Evolutionary conservation across 768 basidiomycete genomes (phyloP).

Genomic region (Scleroderma bovista): DNA sequence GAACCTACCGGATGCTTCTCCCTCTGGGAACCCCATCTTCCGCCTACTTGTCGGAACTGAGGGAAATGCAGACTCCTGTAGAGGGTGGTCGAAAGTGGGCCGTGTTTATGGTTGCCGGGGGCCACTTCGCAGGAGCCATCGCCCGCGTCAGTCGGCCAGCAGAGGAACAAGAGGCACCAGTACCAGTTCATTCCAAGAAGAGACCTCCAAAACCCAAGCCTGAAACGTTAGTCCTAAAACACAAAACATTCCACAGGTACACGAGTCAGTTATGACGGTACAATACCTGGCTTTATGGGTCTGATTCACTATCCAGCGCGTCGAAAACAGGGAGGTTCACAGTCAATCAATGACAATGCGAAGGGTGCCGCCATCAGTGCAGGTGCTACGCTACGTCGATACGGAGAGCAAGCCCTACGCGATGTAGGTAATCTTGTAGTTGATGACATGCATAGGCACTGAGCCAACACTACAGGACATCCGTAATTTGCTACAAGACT

Average conservation of each 20-base stretch:
- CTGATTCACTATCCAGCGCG: slow-evolving; percentile 57
- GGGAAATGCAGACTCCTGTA: slow-evolving; percentile 52
- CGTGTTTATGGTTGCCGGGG: slow-evolving; percentile 94
- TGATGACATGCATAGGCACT: not conserved
- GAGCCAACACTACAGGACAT: slow-evolving; percentile 60
- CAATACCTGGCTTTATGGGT: not conserved
- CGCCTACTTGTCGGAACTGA: slow-evolving; percentile 55
- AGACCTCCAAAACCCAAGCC: slow-evolving; percentile 63
- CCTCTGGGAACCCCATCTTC: slow-evolving; percentile 38
- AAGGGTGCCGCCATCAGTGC: slow-evolving; percentile 93
- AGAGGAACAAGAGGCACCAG: slow-evolving; percentile 35
- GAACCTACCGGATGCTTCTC: slow-evolving; percentile 77
- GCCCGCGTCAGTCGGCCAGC: slow-evolving; percentile 58
- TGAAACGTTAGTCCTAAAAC: slow-evolving; percentile 75
- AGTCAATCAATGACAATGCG: slow-evolving; percentile 85
- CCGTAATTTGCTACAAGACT: slow-evolving; percentile 71
- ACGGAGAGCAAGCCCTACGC: slow-evolving; percentile 88
- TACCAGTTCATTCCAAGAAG: slow-evolving; percentile 40
- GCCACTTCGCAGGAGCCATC: slow-evolving; percentile 95
- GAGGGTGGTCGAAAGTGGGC: slow-evolving; percentile 76
- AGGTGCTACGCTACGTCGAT: slow-evolving; percentile 88
- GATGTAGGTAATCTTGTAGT: slow-evolving; percentile 52
- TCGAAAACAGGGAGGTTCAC: slow-evolving; percentile 95
- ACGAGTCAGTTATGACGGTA: slow-evolving; percentile 62
- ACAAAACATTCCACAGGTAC: slow-evolving; percentile 98